phyloP scores from a whole-genome alignment of 163 green algal genomes.

The Chlorella variabilis region DNA sequence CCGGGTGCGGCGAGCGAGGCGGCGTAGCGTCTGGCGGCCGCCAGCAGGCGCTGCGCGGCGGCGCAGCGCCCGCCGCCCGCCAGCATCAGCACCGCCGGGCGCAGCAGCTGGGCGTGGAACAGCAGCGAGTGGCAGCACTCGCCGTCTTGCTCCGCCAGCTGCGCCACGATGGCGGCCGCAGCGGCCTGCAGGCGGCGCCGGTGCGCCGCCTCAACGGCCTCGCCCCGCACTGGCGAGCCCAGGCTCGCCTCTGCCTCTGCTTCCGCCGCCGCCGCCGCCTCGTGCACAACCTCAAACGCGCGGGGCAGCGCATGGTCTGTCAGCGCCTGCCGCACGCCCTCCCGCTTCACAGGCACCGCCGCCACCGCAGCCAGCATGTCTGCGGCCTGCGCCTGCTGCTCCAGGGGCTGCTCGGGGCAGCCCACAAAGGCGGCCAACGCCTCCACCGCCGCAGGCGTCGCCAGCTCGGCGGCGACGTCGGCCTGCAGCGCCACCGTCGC shows the following conservation, averaged over 20 bases:
- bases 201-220: neutral
- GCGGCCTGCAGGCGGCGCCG: slow-evolving; percentile 9
- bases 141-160: slow-evolving; percentile 4
- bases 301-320: slow-evolving; percentile 27
- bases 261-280: slow-evolving; percentile 9
- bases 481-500: neutral
- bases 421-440: slow-evolving; percentile 22
- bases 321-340: slow-evolving; percentile 3
- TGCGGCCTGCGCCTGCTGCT: slow-evolving; percentile 17
- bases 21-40: neutral
- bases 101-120: slow-evolving; percentile 27
- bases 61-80: neutral
- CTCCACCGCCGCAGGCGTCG: neutral
- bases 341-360: neutral
- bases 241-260: no score
- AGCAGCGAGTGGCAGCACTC: slow-evolving; percentile 30
- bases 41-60: slow-evolving; percentile 9
- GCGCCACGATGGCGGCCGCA: slow-evolving; percentile 15
- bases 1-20: neutral
- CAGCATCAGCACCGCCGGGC: slow-evolving; percentile 19
- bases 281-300: slow-evolving; percentile 28
- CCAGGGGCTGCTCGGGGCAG: neutral
- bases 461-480: neutral
- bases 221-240: neutral
- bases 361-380: slow-evolving; percentile 8